Evolutionary conservation across 257 asterid genomes (phyloP), one percentile per base, ranked within the genome.

Genomic region (Anisodus acutangulus): DNA sequence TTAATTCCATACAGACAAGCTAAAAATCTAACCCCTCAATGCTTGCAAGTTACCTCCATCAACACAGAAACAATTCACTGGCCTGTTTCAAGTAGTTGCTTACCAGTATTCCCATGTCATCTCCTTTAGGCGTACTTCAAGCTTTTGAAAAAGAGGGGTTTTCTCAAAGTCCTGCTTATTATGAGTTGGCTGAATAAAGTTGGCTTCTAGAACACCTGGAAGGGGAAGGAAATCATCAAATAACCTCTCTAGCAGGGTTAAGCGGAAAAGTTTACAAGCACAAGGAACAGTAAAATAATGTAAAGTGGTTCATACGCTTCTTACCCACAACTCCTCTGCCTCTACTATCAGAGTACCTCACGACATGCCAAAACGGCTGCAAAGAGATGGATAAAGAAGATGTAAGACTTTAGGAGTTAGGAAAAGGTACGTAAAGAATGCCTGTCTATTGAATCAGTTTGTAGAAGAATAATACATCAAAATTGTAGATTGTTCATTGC

Each of bases 261-360:
- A 72, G 66, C 11, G 4, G 59, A 15, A 53, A 64, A 19, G 58
- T 43, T 69, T 85, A 47, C 80, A 55, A 10, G 60, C 22, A 64
- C 62, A 63, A 63, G 37, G 17, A 66, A 51, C 43, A n/a, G 31
- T 45, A 22, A 31, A 31, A 26, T 39, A 49, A 62, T 60, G 49
- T 16, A 66, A 63, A 82, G 74, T 55, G 84, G 66, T 71, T 71
- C 79, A 79, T 84, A 83, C 70, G 86, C 70, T 83, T 88, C 94
- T 91, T 88, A 95, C 99, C 99, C 31, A 95, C 99, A 84, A 95
- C 99, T 57, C 99, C 99, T 90, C 96, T 92, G 89, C 99, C 99
- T 91, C 98, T 91, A 91, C 89, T 91, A 66, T 41, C 70, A 37
- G 91, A 49, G 87, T 84, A 95, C 80, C 91, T 88, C 66, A 94